Evolutionary conservation across 2,329 filamentous ascomycete genomes (phyloP).

Genomic region (Colletotrichum zoysiae): DNA sequence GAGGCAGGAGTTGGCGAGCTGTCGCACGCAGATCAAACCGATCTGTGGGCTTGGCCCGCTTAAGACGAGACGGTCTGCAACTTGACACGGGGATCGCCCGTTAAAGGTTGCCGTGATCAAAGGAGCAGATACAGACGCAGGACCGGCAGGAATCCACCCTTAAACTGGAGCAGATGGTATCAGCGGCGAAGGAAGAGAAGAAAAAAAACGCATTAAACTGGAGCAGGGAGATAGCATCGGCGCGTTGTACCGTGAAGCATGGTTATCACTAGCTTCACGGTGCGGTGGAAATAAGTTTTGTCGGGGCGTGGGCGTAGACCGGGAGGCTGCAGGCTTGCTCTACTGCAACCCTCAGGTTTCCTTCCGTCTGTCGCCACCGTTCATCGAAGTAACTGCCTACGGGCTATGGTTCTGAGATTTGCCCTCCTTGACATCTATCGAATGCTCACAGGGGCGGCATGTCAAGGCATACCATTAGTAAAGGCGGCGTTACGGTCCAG

Average conservation of each 20-base stretch:
- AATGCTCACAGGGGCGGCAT: not conserved
- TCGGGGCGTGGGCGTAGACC: not conserved
- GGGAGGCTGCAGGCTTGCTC: not conserved
- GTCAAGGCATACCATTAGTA: not conserved
- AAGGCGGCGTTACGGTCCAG: not conserved
- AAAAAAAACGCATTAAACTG: not conserved
- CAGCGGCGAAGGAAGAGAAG: too few relatives aligned
- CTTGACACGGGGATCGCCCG: conserved; percentile 27
- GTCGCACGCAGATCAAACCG: conserved; percentile 29
- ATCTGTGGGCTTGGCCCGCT: conserved; percentile 11
- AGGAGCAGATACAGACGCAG: not conserved
- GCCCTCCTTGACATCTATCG: not conserved
- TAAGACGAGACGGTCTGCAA: conserved; percentile 34
- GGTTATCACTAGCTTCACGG: not conserved
- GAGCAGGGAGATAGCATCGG: not conserved
- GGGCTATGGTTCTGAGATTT: not conserved
- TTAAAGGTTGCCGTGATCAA: not conserved
- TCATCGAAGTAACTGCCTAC: not conserved
- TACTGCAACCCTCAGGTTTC: not conserved
- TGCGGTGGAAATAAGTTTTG: not conserved
- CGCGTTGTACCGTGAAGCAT: not conserved
- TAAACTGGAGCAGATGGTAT: not conserved
- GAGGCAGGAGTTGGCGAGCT: conserved; percentile 35
- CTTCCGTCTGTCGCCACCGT: not conserved
- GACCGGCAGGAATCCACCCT: not conserved